These are phyloP conservation scores for Poa annua DNA, from an alignment of 176 grass and related monocot species.

Conservation along the genomic window DNA sequence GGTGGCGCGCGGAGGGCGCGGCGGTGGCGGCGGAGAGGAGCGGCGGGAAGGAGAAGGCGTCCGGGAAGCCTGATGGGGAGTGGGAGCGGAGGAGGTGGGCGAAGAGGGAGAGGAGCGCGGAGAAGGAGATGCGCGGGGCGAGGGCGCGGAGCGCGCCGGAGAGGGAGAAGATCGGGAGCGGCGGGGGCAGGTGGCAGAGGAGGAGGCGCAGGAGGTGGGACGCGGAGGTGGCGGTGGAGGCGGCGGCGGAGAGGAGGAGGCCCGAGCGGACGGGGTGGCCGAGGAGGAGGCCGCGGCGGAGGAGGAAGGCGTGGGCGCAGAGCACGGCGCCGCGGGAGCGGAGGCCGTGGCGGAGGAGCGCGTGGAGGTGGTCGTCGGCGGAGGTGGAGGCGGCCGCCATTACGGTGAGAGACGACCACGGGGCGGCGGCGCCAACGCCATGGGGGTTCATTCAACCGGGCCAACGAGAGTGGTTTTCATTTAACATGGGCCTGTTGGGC, in stretches of 20 bases:
- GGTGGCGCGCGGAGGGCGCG: no score
- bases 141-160: slow-evolving; percentile 30
- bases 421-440: slow-evolving; percentile 27
- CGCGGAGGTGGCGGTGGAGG: slow-evolving; percentile 15
- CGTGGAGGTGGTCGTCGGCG: slow-evolving; percentile 33
- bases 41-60: no score
- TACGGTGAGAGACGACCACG: not conserved
- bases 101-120: no score
- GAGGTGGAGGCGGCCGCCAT: slow-evolving; percentile 44
- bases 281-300: slow-evolving; percentile 48
- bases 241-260: slow-evolving; percentile 42
- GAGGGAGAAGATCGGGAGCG: slow-evolving; percentile 48
- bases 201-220: slow-evolving; percentile 44
- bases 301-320: slow-evolving; percentile 48
- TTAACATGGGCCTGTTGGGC: slow-evolving; percentile 14
- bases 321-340: slow-evolving; percentile 44
- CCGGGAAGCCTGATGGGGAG: no score
- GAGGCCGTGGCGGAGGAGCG: slow-evolving; percentile 43
- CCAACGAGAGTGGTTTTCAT: not conserved
- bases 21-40: no score
- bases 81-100: no score
- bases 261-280: slow-evolving; percentile 44
- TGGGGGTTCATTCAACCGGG: not conserved
- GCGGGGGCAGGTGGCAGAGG: slow-evolving; percentile 39
- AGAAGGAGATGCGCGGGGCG: no score